Percentiles rank a stretch among this genome's conserved stretches.
These are phyloP conservation scores for Sarcocystis neurona DNA, from an alignment of 169 alveolate species.

Conservation along the genomic window DNA sequence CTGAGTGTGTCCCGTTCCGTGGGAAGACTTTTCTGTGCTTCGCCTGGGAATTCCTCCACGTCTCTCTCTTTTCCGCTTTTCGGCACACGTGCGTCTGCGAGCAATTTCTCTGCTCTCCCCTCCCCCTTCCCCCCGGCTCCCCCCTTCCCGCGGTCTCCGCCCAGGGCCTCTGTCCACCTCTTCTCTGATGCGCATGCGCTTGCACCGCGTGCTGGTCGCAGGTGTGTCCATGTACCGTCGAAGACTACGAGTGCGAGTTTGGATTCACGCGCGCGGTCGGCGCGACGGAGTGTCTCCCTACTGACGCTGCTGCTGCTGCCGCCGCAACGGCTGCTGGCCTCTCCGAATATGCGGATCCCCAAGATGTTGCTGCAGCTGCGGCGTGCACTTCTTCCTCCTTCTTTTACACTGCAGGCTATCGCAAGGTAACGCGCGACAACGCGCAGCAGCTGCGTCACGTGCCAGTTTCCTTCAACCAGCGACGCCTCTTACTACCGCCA, in stretches of 20 bases:
- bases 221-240: conserved; percentile 94
- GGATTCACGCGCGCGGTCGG: conserved; percentile 91
- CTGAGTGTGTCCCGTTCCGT: too few relatives aligned
- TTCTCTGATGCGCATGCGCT: too few relatives aligned
- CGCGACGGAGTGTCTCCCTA: conserved; percentile 79
- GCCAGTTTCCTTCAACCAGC: too few relatives aligned
- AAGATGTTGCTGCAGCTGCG: conserved; percentile 41
- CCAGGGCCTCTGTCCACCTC: too few relatives aligned
- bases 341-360: conserved; percentile 28
- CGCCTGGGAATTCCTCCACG: too few relatives aligned
- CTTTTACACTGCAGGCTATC: conserved; percentile 85
- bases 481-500: too few relatives aligned
- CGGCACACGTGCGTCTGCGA: too few relatives aligned
- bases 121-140: too few relatives aligned
- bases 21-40: too few relatives aligned
- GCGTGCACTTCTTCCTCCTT: conserved; percentile 44
- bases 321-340: conserved; percentile 49
- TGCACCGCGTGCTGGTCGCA: conserved; percentile 45
- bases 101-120: too few relatives aligned
- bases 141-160: too few relatives aligned
- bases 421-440: conserved; percentile 64
- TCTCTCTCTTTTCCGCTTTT: too few relatives aligned
- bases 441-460: background rate
- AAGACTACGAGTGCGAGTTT: conserved; percentile 97
- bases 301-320: conserved; percentile 50